Evolutionary conservation across 2,329 filamentous ascomycete genomes (phyloP).

Genomic region (Rhynchosporium graminicola): DNA sequence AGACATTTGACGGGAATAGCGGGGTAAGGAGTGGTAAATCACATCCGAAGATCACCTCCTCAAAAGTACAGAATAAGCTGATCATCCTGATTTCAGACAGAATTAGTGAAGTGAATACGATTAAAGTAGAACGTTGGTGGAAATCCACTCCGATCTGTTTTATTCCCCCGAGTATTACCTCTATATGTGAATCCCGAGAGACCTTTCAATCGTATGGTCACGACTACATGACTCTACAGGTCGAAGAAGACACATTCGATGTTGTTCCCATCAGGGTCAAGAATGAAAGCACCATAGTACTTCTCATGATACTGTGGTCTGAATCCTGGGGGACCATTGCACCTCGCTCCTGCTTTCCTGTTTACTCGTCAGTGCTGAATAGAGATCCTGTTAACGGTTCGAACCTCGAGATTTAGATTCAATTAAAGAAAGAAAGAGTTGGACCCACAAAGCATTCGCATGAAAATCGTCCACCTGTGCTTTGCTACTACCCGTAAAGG

Average conservation of each 20-base stretch:
- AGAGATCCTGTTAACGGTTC: neutral
- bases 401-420: neutral
- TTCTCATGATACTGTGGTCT: conserved; percentile 14
- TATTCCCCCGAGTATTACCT: neutral
- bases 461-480: conserved; percentile 12
- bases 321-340: conserved; percentile 13
- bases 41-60: neutral
- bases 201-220: neutral
- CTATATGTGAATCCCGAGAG: neutral
- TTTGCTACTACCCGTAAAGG: conserved; percentile 10
- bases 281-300: conserved; percentile 16
- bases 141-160: too few relatives aligned
- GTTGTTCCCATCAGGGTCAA: conserved; percentile 14
- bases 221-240: neutral
- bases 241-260: conserved; percentile 15
- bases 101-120: too few relatives aligned
- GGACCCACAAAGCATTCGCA: conserved; percentile 11
- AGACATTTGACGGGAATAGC: neutral
- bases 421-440: neutral
- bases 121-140: too few relatives aligned
- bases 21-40: neutral
- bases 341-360: conserved; percentile 10
- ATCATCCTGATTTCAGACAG: too few relatives aligned
- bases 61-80: too few relatives aligned
- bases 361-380: neutral